Base-by-base conservation (phyloP, 1,139 yeast species). In the Hyphopichia burtonii region DNA sequence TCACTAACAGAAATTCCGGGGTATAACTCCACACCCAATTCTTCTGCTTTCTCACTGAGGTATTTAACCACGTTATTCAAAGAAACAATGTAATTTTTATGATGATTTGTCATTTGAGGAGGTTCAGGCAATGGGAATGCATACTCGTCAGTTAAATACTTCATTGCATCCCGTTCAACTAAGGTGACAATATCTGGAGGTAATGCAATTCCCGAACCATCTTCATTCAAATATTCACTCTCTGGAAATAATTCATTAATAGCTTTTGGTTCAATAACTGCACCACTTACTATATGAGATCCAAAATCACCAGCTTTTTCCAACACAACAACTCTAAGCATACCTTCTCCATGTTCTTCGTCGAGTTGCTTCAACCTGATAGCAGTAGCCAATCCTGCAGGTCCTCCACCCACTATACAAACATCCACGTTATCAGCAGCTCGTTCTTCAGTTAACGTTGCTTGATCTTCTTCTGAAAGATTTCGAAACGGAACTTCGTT, bases 401-500 rank as follows among this genome's bases (percentile, higher is more conserved):
- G 98, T 0, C 99, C 99, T 34, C 96, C 99, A 32, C 99, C 99
- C 1, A 93, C 96, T 38, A 93, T 89, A 56, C 96, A 87, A 16
- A 93, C 95, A 61, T 93, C 99, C 14, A 89, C 96, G 31, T 78
- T 76, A 54, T 93, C 98, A 7, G 75, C 78, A 9, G 86, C 95
- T 45, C 98, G 71, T 48, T 85, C 90, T 48, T 77, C 82, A 2
- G 65, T 65, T 35, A 82, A 63, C 3, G 67, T 48, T 28, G 63
- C 78, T 45, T 65, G 65, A 40, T 73, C 71, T 23, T 79, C 86
- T 28, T 66, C 72, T 3, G 64, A 37, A n/a, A 52, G 43, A 14
- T 41, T 32, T 4, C 34, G 17, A 8, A 23, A 41, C 6, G 43
- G 44, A 3, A 40, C 36, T 34, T 50, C 52, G 28, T 34, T 38